A percentile compares a stretch with the other conserved stretches of the same genome.
phyloP scores from a whole-genome alignment of 495 filamentous ascomycete genomes.

The Chaetomidium leptoderma region DNA sequence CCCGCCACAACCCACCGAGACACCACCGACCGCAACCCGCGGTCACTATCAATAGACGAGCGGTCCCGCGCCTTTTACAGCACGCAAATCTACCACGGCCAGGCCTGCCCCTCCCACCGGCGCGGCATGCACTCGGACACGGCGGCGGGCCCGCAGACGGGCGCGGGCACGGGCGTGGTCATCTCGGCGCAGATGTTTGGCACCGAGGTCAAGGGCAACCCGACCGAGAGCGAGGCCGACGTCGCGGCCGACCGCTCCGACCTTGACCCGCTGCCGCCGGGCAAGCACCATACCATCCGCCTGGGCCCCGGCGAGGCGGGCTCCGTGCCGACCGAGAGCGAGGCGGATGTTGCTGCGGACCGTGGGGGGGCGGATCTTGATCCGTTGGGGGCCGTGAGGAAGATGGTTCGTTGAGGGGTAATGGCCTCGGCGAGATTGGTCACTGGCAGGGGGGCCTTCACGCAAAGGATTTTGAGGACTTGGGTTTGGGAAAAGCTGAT shows the following conservation, averaged over 20 bases:
- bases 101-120: not conserved
- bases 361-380: not conserved
- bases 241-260: constrained; percentile 29
- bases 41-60: too few species aligned
- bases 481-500: too few species aligned
- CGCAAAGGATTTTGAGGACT: too few species aligned
- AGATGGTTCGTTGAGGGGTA: not conserved
- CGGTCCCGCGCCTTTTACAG: constrained; percentile 8
- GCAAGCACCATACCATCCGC: constrained; percentile 20
- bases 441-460: too few species aligned
- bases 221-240: constrained; percentile 30
- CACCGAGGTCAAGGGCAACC: constrained; percentile 28
- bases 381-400: not conserved
- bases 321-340: constrained; percentile 21
- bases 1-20: not conserved
- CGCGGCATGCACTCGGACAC: not conserved
- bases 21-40: not conserved
- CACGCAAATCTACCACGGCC: constrained; percentile 19
- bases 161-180: constrained; percentile 4
- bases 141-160: not conserved
- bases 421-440: too few species aligned
- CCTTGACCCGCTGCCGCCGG: constrained; percentile 26
- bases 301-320: constrained; percentile 20
- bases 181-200: constrained; percentile 15
- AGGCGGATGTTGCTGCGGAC: constrained; percentile 19